Conservation (phyloP, 345 rosid genomes). For the Fremontodendron californicum region DNA sequence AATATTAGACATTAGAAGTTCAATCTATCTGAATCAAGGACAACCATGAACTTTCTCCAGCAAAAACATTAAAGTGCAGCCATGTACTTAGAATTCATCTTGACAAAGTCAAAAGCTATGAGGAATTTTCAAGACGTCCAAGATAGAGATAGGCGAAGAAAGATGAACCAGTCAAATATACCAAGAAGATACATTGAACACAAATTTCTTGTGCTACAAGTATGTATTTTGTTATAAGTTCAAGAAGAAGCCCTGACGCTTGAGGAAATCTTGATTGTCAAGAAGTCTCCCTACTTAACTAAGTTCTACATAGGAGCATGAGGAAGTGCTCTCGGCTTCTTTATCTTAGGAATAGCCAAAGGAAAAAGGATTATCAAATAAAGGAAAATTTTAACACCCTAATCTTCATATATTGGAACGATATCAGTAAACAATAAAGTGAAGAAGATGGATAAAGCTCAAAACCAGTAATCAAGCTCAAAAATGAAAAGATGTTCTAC, state of each 20-base stretch:
- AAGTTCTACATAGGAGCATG: background rate
- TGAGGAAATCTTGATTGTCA: background rate
- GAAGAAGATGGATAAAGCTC: background rate
- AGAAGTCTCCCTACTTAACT: background rate
- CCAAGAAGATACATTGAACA: background rate
- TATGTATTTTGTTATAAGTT: background rate
- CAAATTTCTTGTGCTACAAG: background rate
- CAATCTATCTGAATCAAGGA: constrained; percentile 3
- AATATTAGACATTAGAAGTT: background rate
- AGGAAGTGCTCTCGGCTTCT: background rate
- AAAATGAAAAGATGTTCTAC: background rate
- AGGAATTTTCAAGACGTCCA: background rate
- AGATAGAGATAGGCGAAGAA: background rate
- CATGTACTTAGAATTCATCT: background rate
- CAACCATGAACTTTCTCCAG: background rate
- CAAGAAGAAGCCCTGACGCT: background rate
- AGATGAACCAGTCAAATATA: background rate
- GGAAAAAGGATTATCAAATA: background rate
- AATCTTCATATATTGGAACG: background rate
- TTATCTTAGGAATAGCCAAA: background rate
- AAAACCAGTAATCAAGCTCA: background rate
- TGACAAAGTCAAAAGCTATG: background rate
- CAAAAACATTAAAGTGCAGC: background rate
- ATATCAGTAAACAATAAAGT: background rate
- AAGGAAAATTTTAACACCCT: background rate